phyloP scores from a whole-genome alignment of 1,284 basidiomycete species.

The Tilletia walkeri region DNA sequence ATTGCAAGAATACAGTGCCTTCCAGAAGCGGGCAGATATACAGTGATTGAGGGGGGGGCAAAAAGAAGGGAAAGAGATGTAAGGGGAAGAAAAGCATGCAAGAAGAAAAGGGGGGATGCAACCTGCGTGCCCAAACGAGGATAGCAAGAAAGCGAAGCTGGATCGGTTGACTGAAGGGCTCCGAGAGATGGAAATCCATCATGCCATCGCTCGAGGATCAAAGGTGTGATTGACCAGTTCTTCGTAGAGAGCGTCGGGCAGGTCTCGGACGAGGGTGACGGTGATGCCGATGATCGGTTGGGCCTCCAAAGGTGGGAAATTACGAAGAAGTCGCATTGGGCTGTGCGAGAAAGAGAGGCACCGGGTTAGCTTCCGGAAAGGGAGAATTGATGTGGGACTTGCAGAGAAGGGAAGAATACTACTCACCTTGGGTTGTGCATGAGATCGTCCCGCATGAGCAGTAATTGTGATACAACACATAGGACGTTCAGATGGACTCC shows the following conservation, averaged over 20 bases:
- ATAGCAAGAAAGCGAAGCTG: neutral
- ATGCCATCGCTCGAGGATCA: slow-evolving; percentile 15
- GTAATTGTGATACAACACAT: slow-evolving; percentile 89
- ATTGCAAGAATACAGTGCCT: neutral
- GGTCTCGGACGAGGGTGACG: slow-evolving; percentile 84
- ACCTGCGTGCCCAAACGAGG: neutral
- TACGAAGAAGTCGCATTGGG: slow-evolving; percentile 91
- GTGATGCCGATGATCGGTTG: slow-evolving; percentile 84
- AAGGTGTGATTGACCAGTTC: slow-evolving; percentile 38
- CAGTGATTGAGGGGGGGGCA: slow-evolving; percentile 6
- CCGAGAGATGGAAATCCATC: neutral
- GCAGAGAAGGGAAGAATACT: slow-evolving; percentile 37
- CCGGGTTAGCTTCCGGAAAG: neutral
- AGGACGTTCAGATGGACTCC: slow-evolving; percentile 93
- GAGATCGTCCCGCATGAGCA: slow-evolving; percentile 83
- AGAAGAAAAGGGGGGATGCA: neutral
- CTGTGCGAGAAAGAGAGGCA: slow-evolving; percentile 58
- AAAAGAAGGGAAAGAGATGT: neutral
- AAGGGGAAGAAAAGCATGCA: neutral
- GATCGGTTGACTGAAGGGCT: too few species aligned
- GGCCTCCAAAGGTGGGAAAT: slow-evolving; percentile 86
- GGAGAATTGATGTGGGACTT: slow-evolving; percentile 2
- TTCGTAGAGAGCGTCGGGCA: slow-evolving; percentile 65
- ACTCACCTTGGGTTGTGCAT: slow-evolving; percentile 75
- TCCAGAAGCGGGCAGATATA: neutral